Percentiles rank a stretch among this genome's conserved stretches.
Conservation (phyloP, 164 flowering plant genomes). For the Pachysandra terminalis region DNA sequence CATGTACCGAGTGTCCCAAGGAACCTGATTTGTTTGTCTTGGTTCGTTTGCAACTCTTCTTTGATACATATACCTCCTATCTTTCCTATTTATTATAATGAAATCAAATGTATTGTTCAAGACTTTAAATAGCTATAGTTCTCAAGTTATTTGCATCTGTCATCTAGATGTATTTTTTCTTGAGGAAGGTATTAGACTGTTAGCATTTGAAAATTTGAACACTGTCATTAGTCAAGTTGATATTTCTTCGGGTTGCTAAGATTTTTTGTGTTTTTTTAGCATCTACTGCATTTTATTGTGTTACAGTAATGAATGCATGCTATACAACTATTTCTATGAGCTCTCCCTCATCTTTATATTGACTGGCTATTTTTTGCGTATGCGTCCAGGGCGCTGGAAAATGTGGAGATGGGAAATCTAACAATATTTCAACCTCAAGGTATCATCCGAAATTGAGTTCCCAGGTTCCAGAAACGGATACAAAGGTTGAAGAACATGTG, state of each 20-base stretch:
- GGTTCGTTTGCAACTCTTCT: not conserved
- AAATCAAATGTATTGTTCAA: not conserved
- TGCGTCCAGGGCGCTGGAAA: constrained; percentile 37
- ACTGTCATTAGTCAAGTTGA: not conserved
- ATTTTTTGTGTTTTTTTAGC: not conserved
- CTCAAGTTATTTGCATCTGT: not conserved
- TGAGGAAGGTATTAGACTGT: not conserved
- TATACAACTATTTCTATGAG: not conserved
- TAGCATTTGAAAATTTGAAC: not conserved
- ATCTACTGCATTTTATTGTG: no score
- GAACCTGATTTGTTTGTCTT: not conserved
- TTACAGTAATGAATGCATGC: constrained; percentile 1
- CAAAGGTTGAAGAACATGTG: constrained; percentile 11
- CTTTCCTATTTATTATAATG: no score
- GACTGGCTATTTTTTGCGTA: constrained; percentile 7
- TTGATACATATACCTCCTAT: not conserved
- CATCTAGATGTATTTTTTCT: not conserved
- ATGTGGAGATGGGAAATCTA: constrained; percentile 24
- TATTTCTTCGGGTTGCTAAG: not conserved
- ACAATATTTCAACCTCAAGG: constrained; percentile 15
- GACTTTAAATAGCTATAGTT: not conserved
- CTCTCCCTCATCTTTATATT: not conserved
- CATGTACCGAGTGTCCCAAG: not conserved
- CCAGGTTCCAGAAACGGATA: constrained; percentile 14
- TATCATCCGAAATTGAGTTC: constrained; percentile 10